Evolutionary conservation across 805 yeast genomes (phyloP).

Genomic region (Saccharomyces jurei): DNA sequence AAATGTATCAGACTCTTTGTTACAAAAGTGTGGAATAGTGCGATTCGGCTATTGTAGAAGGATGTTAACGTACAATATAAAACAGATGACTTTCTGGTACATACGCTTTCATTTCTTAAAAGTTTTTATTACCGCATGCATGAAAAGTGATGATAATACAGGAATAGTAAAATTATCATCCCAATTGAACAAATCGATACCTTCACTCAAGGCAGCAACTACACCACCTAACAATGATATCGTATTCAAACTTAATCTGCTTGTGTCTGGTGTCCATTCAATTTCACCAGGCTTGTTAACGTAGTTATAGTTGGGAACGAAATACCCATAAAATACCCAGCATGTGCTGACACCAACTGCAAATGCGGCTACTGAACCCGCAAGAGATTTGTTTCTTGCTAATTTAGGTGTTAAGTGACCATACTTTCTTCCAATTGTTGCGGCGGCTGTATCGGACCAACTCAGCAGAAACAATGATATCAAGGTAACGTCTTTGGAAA

Average conservation of each 20-base stretch:
- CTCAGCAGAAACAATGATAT: constrained; percentile 73
- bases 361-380: constrained; percentile 87
- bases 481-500: constrained; percentile 74
- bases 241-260: constrained; percentile 43
- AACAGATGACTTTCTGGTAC: background rate
- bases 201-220: constrained; percentile 81
- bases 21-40: background rate
- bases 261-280: constrained; percentile 56
- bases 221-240: constrained; percentile 63
- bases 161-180: constrained; percentile 97
- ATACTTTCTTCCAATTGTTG: constrained; percentile 79
- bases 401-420: constrained; percentile 80
- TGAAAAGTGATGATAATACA: constrained; percentile 63
- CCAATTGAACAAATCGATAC: constrained; percentile 62
- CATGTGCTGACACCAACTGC: constrained; percentile 60
- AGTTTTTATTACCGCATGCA: constrained; percentile 40
- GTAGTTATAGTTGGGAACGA: constrained; percentile 54
- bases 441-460: constrained; percentile 98
- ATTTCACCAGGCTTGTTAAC: constrained; percentile 51
- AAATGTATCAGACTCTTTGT: background rate
- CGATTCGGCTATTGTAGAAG: background rate
- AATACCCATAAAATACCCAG: constrained; percentile 60
- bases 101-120: constrained; percentile 18
- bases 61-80: background rate
- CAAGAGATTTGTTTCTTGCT: constrained; percentile 68